Evolutionary conservation across 441 rosid species (phyloP), one percentile per base, ranked within the genome.

Genomic region (Jatropha podagrica): DNA sequence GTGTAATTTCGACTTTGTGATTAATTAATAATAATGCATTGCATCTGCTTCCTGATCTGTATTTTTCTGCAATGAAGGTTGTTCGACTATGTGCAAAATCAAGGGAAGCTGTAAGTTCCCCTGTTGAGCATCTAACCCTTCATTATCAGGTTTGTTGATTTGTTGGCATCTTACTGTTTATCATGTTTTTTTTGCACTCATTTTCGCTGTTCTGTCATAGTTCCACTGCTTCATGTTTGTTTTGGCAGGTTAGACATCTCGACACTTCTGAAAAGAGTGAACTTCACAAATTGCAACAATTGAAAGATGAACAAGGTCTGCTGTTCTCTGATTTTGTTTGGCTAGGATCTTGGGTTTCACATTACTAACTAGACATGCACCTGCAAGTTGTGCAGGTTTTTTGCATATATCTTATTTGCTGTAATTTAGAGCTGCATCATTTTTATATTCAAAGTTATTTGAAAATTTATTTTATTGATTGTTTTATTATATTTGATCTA

Each of bases 181-280:
- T 42, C 18, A 44, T 17, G 20, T 63, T 44, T 6, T 44, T 11
- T 44, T 26, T 42, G 37, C 14, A 27, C 37, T 14, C 37, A 20
- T 64, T 10, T 52, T 23, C 20, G 13, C 42, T 52, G 7, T 60
- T 81, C 23, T 52, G 56, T 26, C n/a, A 17, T 63, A 20, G 58
- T 32, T 44, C 75, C 61, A 54, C 1, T 74, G 71, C 69, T 66
- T 83, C 68, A 74, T 71, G 40, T 72, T 69, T 81, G 71, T 27
- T 73, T 23, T 73, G 83, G 79, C 85, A 96, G 99, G 99, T 96
- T 80, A 93, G 96, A 60, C 98, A 96, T 86, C 94, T 96, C 69
- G 98, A 96, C 84, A 94, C 99, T 56, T 94, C 98, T 63, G 99
- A 96, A 84, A 96, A 96, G 92, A 96, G 98, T 59, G 98, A 96